Base-by-base conservation (phyloP, 2,329 filamentous ascomycete genomes). In the Trichoderma sp. region DNA sequence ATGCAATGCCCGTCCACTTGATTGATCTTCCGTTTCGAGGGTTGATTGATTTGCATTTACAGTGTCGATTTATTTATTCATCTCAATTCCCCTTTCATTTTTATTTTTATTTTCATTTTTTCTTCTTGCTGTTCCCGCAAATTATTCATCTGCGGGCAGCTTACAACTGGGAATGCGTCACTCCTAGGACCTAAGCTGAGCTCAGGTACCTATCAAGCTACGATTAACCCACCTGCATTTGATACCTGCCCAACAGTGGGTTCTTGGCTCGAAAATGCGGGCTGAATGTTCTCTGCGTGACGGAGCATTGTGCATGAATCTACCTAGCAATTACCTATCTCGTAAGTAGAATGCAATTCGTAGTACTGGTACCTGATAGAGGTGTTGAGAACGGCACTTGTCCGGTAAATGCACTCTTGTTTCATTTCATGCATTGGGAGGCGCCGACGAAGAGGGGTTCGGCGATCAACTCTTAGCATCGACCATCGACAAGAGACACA, bases 171-270 rank as follows among this genome's bases (percentile, higher is more conserved):
- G 21, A 56, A 56, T 56, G 50, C 7, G 50, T 56, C 50, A 56
- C 50, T 56, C 3, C 45, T 21, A 24, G 35, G 11, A 21, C n/a
- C 50, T 14, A 56, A 45, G 16, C 45, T 21, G n/a, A 53, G 45
- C 35, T 38, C 35, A 14, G 35, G 35, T 38, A 38, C 33, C 29
- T 29, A 29, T 29, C 29, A 29, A 29, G 29, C 29, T 29, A 29
- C 29, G 29, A 6, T 29, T 29, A 50, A 21, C 45, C 45, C 45
- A 56, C 2, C 60, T 33, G 60, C 29, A 33, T 21, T 14, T 35
- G 65, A 69, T 69, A 29, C 50, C 50, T 69, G 50, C 66, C 66
- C 66, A 69, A 69, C 33, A 27, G 66, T 69, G 66, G 66, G 7
- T 59, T 69, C 29, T 8, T 38, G 33, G 45, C n/a, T 56, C 21